phyloP scores from a whole-genome alignment of 1,139 yeast genomes.

The Eremothecium cymbalariae region DNA sequence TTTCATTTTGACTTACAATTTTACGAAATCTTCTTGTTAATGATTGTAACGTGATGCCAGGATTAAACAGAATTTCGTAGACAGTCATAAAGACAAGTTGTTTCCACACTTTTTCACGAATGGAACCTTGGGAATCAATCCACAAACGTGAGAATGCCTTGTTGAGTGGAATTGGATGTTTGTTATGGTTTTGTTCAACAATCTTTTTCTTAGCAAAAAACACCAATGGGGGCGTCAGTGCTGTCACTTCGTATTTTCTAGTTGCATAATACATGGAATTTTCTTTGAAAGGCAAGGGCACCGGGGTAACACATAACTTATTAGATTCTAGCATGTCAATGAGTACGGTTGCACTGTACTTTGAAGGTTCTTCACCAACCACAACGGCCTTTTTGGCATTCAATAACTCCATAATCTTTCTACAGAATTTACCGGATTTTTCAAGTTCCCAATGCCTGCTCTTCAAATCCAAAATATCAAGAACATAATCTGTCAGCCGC shows the following conservation, averaged over 20 bases:
- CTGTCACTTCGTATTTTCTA: slow-evolving; percentile 26
- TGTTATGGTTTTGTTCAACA: slow-evolving; percentile 5
- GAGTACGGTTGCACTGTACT: slow-evolving; percentile 22
- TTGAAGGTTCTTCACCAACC: slow-evolving; percentile 24
- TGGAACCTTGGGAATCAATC: slow-evolving; percentile 58
- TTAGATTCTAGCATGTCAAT: slow-evolving; percentile 22
- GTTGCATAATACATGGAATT: slow-evolving; percentile 27
- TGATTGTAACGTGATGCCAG: slow-evolving; percentile 49
- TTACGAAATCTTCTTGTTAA: slow-evolving; percentile 35
- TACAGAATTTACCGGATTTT: slow-evolving; percentile 14
- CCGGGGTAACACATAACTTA: slow-evolving; percentile 14
- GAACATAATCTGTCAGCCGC: slow-evolving; percentile 21
- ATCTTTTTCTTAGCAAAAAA: slow-evolving; percentile 9
- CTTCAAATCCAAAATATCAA: slow-evolving; percentile 20
- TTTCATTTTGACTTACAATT: slow-evolving; percentile 44
- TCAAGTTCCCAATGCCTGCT: slow-evolving; percentile 21
- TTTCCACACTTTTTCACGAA: slow-evolving; percentile 55
- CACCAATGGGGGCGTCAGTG: slow-evolving; percentile 29
- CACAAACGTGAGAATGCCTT: slow-evolving; percentile 62
- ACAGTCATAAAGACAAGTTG: slow-evolving; percentile 44
- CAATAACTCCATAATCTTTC: slow-evolving; percentile 18
- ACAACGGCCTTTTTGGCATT: slow-evolving; percentile 22
- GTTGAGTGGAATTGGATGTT: slow-evolving; percentile 42
- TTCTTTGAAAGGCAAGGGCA: slow-evolving; percentile 20
- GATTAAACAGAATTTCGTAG: slow-evolving; percentile 49